These are phyloP conservation scores for Kazachstania africana DNA, from an alignment of 805 yeast genomes.

Conservation along the genomic window DNA sequence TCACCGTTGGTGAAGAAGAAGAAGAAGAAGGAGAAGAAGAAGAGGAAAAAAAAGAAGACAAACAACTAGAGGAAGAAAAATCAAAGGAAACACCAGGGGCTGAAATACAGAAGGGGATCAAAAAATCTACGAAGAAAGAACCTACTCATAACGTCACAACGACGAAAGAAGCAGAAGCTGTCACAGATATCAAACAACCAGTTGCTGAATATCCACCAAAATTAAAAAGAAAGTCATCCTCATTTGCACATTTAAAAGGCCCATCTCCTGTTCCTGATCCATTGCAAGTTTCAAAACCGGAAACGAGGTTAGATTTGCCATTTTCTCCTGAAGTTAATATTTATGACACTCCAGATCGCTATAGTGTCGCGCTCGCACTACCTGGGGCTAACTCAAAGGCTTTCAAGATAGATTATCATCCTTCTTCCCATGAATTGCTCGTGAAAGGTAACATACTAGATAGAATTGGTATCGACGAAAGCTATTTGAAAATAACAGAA, in stretches of 20 bases:
- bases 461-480: constrained; percentile 28
- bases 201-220: neutral
- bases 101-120: neutral
- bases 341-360: constrained; percentile 37
- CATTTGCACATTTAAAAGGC: constrained; percentile 16
- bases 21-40: constrained; percentile 1
- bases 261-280: constrained; percentile 30
- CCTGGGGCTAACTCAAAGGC: constrained; percentile 48
- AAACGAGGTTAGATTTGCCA: constrained; percentile 31
- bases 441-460: constrained; percentile 39
- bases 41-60: constrained; percentile 7
- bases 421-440: constrained; percentile 41
- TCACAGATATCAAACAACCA: neutral
- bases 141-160: constrained; percentile 1
- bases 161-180: constrained; percentile 3
- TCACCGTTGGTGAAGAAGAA: constrained; percentile 3
- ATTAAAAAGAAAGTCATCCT: constrained; percentile 3
- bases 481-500: constrained; percentile 37
- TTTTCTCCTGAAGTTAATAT: constrained; percentile 49
- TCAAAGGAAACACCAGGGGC: neutral
- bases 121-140: constrained; percentile 3
- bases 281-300: constrained; percentile 36
- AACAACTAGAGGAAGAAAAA: neutral
- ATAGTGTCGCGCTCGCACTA: constrained; percentile 38
- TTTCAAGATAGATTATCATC: constrained; percentile 47